These are phyloP conservation scores for Calonectria fujianensis DNA, from an alignment of 2,329 filamentous ascomycete species.

Conservation along the genomic window DNA sequence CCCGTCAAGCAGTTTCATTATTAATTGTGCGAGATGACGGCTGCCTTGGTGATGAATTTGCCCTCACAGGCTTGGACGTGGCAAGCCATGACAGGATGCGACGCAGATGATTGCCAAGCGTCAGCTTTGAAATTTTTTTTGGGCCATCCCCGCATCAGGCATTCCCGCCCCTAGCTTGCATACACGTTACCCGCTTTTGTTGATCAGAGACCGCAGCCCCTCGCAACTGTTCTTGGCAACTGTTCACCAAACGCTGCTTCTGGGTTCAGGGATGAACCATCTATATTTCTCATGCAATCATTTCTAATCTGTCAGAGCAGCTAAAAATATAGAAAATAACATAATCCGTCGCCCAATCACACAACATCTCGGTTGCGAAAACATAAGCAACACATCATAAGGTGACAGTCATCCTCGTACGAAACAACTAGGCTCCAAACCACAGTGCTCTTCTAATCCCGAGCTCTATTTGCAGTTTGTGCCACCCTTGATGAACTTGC, in stretches of 20 bases:
- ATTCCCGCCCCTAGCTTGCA: neutral
- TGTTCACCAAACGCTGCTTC: neutral
- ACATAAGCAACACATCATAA: neutral
- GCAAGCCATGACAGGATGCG: neutral
- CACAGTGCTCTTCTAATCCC: neutral
- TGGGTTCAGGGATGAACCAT: neutral
- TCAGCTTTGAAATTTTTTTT: neutral
- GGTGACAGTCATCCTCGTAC: neutral
- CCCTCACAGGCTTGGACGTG: neutral
- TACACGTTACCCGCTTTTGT: neutral
- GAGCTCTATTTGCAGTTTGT: slow-evolving; percentile 42
- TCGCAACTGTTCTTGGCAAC: neutral
- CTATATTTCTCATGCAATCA: neutral
- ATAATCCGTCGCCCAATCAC: neutral
- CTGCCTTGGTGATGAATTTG: neutral
- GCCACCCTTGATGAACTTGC: slow-evolving; percentile 46
- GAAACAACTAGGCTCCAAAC: neutral
- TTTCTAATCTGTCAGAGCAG: neutral
- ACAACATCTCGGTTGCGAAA: neutral
- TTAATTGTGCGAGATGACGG: neutral
- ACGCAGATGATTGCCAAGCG: neutral
- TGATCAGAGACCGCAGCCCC: neutral
- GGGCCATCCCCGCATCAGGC: neutral
- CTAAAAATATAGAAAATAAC: neutral
- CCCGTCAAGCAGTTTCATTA: neutral